Conservation (phyloP, 2,329 filamentous ascomycete genomes). For the Fusarium sp. region DNA sequence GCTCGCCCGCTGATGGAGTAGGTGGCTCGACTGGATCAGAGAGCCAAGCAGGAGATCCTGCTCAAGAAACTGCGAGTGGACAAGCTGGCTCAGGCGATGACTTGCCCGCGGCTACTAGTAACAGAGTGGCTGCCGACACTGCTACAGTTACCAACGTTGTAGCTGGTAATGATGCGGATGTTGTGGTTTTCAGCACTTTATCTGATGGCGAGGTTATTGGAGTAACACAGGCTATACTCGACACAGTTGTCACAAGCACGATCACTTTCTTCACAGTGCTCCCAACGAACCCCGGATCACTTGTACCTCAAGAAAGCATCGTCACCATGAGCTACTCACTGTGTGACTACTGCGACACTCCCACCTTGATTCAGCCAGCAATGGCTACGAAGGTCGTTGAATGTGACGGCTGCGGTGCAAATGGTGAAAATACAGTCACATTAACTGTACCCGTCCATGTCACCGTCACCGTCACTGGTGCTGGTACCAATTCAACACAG, state of each 20-base stretch:
- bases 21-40: not conserved
- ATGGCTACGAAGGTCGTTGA: constrained; percentile 37
- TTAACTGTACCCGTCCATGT: constrained; percentile 36
- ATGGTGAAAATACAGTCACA: constrained; percentile 37
- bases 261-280: constrained; percentile 40
- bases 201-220: not conserved
- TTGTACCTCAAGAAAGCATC: constrained; percentile 47
- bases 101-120: not conserved
- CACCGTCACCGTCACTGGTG: not conserved
- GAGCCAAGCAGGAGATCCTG: not conserved
- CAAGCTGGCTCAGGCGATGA: not conserved
- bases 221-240: not conserved
- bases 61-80: not conserved
- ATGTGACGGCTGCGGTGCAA: constrained; percentile 35
- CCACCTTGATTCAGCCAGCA: constrained; percentile 17
- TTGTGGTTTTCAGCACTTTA: not conserved
- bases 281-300: constrained; percentile 45
- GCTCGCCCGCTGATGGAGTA: not conserved
- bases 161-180: not conserved
- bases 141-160: not conserved
- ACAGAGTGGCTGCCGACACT: not conserved
- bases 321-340: constrained; percentile 44
- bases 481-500: not conserved
- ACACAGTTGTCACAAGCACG: constrained; percentile 28
- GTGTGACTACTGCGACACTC: constrained; percentile 35